Conservation (phyloP, 352 stramenopile species). For the Phytopythium montanum region DNA sequence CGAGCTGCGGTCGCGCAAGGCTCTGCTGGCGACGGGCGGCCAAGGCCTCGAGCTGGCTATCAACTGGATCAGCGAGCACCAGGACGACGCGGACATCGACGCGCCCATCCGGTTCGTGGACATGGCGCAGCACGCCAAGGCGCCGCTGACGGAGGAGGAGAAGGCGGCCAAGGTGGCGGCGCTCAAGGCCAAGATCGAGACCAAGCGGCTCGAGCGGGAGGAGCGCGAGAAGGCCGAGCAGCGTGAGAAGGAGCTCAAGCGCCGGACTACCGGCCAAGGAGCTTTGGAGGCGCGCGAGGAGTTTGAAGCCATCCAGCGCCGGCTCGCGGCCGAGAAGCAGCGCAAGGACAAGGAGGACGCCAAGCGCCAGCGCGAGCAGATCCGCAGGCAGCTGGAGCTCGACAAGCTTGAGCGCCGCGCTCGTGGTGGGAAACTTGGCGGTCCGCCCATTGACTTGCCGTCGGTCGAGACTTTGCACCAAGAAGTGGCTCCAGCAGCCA, state of each 20-base stretch:
- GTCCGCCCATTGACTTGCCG: conserved; percentile 54
- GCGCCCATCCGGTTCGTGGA: conserved; percentile 86
- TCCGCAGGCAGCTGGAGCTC: conserved; percentile 87
- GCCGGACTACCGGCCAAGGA: conserved; percentile 70
- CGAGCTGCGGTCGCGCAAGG: conserved; percentile 77
- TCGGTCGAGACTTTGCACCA: conserved; percentile 22
- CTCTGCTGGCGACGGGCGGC: conserved; percentile 76
- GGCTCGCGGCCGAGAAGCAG: conserved; percentile 72
- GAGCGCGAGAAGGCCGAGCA: conserved; percentile 75
- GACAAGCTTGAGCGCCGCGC: conserved; percentile 90
- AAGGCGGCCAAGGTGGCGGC: conserved; percentile 85
- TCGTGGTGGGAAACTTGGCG: conserved; percentile 76
- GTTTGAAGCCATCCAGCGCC: conserved; percentile 76
- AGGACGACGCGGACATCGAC: conserved; percentile 88
- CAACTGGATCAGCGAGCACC: conserved; percentile 87
- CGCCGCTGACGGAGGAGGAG: conserved; percentile 80
- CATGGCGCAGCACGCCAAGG: conserved; percentile 38
- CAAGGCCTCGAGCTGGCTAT: conserved; percentile 73
- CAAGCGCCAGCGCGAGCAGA: conserved; percentile 85
- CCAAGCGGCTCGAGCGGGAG: conserved; percentile 73
- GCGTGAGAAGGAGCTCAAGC: conserved; percentile 67
- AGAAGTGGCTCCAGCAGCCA: conserved; percentile 14
- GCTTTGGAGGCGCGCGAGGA: conserved; percentile 77
- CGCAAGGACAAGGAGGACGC: conserved; percentile 89
- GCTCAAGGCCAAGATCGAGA: conserved; percentile 77